These are phyloP conservation scores for Heteromeles arbutifolia DNA, from an alignment of 306 rosid genomes.

Conservation along the genomic window DNA sequence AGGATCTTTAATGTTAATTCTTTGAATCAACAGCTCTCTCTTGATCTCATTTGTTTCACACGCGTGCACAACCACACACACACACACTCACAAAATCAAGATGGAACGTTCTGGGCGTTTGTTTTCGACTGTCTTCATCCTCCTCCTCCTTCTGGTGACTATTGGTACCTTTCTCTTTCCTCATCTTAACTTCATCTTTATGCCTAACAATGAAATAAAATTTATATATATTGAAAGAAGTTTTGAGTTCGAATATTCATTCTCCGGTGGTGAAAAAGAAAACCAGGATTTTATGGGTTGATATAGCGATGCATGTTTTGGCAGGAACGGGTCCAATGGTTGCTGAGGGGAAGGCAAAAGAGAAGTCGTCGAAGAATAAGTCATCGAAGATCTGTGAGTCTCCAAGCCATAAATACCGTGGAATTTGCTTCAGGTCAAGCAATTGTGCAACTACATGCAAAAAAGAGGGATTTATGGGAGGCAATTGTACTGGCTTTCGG, in stretches of 20 bases:
- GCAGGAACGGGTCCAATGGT: not conserved
- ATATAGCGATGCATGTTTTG: not conserved
- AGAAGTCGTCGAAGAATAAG: not conserved
- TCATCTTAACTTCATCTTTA: not conserved
- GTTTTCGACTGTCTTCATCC: not conserved
- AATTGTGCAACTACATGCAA: not conserved
- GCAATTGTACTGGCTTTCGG: not conserved
- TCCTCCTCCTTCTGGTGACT: not conserved
- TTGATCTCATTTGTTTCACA: not conserved
- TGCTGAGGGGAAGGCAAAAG: not conserved
- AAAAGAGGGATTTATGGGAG: not conserved
- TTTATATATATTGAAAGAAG: not conserved
- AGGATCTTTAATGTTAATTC: not conserved
- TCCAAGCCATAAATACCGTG: not conserved
- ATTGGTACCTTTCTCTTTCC: not conserved
- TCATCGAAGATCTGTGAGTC: not conserved
- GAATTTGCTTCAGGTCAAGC: not conserved
- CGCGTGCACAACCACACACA: not conserved
- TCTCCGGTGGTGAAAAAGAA: not conserved
- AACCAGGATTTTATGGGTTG: not conserved
- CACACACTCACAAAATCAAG: not conserved
- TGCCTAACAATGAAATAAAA: not conserved
- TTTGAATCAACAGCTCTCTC: not conserved
- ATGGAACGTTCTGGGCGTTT: not conserved
- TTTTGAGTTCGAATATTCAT: not conserved